phyloP scores from a whole-genome alignment of 73 alveolate genomes.

The Paramecium sonneborni region DNA sequence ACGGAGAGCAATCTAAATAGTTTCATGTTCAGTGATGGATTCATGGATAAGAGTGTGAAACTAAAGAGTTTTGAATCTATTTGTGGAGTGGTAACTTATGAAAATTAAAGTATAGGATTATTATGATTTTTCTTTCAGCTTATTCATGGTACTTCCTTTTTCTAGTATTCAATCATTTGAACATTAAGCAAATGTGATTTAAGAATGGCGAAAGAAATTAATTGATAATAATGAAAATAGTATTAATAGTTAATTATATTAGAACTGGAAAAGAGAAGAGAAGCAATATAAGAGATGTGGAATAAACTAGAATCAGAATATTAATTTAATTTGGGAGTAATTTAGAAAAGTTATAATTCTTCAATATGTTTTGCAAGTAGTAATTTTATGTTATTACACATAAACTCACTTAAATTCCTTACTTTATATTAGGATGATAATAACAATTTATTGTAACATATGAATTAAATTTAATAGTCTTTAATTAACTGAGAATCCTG shows the following conservation, averaged over 20 bases:
- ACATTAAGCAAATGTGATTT: slow-evolving; percentile 1
- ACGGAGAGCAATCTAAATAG: slow-evolving; percentile 43
- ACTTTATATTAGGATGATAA: slow-evolving; percentile 53
- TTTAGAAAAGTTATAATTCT: slow-evolving; percentile 31
- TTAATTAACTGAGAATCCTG: slow-evolving; percentile 53
- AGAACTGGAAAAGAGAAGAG: slow-evolving; percentile 58
- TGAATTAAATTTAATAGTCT: slow-evolving; percentile 7
- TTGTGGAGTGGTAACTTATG: not conserved
- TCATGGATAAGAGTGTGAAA: slow-evolving; percentile 40
- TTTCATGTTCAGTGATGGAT: slow-evolving; percentile 54
- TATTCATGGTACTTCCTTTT: slow-evolving; percentile 64
- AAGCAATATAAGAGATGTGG: slow-evolving; percentile 1
- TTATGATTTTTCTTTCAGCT: slow-evolving; percentile 62
- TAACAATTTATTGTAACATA: slow-evolving; percentile 50
- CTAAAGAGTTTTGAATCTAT: not conserved
- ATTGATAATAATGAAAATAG: not conserved
- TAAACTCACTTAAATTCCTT: slow-evolving; percentile 55
- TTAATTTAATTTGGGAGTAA: slow-evolving; percentile 26
- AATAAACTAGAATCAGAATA: slow-evolving; percentile 63
- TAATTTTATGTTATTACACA: slow-evolving; percentile 60
- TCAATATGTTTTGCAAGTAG: slow-evolving; percentile 44
- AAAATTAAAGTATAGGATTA: not conserved
- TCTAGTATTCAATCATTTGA: slow-evolving; percentile 40
- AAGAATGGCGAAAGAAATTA: slow-evolving; percentile 25
- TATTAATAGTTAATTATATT: not conserved